Percentiles rank a stretch among this genome's conserved stretches.
Evolutionary conservation across 257 asterid genomes (phyloP).

Genomic region (Dorcoceras hygrometricum): DNA sequence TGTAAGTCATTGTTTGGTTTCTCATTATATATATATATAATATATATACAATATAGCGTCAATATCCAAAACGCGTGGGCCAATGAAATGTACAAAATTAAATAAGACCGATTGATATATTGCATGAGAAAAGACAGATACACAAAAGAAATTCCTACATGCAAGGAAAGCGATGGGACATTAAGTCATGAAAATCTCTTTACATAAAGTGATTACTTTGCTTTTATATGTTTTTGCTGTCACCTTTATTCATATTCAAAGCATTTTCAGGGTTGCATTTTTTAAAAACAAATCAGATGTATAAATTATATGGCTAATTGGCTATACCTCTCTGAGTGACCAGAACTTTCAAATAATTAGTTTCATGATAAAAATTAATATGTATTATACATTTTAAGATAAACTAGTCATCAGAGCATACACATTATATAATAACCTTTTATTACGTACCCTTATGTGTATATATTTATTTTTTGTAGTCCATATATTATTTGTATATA

Average conservation of each 20-base stretch:
- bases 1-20: too few species aligned
- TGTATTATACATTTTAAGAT: not conserved
- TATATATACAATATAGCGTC: not conserved
- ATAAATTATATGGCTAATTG: too few species aligned
- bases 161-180: conserved; percentile 37
- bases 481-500: too few species aligned
- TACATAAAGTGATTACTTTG: conserved; percentile 58
- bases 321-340: not conserved
- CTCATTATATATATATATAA: too few species aligned
- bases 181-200: conserved; percentile 44
- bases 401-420: not conserved
- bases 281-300: conserved; percentile 1
- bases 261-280: conserved; percentile 25
- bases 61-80: conserved; percentile 31
- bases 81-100: not conserved
- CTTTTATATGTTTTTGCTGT: conserved; percentile 33
- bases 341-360: conserved; percentile 5
- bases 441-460: too few species aligned
- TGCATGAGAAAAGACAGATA: conserved; percentile 43
- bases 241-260: conserved; percentile 50
- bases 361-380: not conserved
- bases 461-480: too few species aligned
- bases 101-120: conserved; percentile 19
- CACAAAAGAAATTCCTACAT: conserved; percentile 46
- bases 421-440: too few species aligned